Evolutionary conservation across 2,329 filamentous ascomycete genomes (phyloP).

Genomic region (Exophiala viscosa): DNA sequence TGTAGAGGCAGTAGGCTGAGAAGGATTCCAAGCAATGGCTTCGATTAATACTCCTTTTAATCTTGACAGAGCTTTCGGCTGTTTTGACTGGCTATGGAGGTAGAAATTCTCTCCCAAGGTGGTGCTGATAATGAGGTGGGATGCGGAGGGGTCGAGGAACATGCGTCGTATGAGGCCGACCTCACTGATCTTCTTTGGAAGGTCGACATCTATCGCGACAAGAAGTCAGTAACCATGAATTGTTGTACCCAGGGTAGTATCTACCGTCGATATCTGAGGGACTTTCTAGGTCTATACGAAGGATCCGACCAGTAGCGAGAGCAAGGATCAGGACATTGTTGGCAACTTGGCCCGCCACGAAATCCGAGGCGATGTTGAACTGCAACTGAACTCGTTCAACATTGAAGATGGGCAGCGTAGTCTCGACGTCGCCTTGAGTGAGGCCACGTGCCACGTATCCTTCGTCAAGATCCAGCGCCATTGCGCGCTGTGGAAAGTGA

Average conservation of each 20-base stretch:
- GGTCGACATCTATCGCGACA: conserved; percentile 72
- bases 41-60: conserved; percentile 85
- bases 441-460: conserved; percentile 68
- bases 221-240: background rate
- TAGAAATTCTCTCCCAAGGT: conserved; percentile 95
- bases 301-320: conserved; percentile 83
- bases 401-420: conserved; percentile 81
- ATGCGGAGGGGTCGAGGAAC: conserved; percentile 96
- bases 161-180: conserved; percentile 89
- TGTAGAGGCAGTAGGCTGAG: conserved; percentile 85
- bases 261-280: conserved; percentile 90
- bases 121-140: conserved; percentile 87
- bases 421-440: conserved; percentile 58
- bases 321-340: conserved; percentile 95
- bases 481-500: conserved; percentile 39
- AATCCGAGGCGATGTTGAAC: conserved; percentile 91
- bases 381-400: conserved; percentile 88
- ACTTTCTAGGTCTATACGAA: conserved; percentile 89
- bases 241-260: conserved; percentile 18
- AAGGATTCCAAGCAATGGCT: conserved; percentile 90
- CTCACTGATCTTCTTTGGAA: conserved; percentile 88
- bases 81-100: conserved; percentile 88
- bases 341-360: conserved; percentile 92
- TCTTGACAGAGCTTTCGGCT: conserved; percentile 75
- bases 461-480: conserved; percentile 68